Percentiles rank a stretch among this genome's conserved stretches.
Conservation (phyloP, 331 rosid genomes). For the Acacia pycnantha region DNA sequence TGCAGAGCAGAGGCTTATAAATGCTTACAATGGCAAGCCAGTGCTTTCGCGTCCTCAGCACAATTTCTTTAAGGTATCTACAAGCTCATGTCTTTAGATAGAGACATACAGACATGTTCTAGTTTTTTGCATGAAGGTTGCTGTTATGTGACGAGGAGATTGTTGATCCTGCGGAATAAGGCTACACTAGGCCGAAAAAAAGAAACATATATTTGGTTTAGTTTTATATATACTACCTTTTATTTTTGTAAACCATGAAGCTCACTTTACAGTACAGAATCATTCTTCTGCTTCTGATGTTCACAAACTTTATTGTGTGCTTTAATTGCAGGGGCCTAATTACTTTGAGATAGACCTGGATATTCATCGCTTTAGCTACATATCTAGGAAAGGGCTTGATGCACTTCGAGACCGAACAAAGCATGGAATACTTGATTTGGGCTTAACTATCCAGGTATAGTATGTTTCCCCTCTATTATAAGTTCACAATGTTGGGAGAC, state of each 20-base stretch:
- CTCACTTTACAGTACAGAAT: not conserved
- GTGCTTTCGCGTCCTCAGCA: conserved; percentile 92
- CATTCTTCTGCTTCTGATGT: too few species aligned
- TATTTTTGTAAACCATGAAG: conserved; percentile 6
- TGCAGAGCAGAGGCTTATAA: conserved; percentile 58
- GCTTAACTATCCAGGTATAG: conserved; percentile 69
- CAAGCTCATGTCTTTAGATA: not conserved
- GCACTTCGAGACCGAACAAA: conserved; percentile 54
- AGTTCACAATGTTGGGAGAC: too few species aligned
- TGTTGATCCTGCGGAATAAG: too few species aligned
- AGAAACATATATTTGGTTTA: not conserved
- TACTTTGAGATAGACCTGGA: conserved; percentile 75
- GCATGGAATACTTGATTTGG: conserved; percentile 50
- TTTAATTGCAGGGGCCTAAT: conserved; percentile 48
- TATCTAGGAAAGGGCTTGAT: conserved; percentile 71
- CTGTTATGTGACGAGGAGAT: too few species aligned
- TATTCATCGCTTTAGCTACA: conserved; percentile 70
- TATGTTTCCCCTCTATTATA: not conserved
- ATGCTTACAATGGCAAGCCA: conserved; percentile 74
- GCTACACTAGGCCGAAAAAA: not conserved
- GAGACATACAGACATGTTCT: not conserved
- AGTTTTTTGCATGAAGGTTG: not conserved
- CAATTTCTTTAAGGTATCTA: conserved; percentile 56
- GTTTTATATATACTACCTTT: not conserved
- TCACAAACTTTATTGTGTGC: not conserved